Evolutionary conservation across 2,329 filamentous ascomycete genomes (phyloP).

Genomic region (Xylariaceae sp.): DNA sequence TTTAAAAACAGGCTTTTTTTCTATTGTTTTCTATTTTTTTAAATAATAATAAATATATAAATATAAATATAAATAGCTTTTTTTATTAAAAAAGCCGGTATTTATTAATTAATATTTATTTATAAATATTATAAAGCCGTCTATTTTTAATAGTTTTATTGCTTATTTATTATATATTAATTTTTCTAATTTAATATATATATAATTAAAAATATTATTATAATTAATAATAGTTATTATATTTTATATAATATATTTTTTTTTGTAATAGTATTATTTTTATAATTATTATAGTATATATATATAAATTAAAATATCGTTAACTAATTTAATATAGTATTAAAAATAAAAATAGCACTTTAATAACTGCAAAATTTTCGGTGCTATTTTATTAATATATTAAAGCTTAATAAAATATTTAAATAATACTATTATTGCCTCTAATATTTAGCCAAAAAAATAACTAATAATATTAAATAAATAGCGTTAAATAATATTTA

Average conservation of each 20-base stretch:
- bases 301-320: neutral
- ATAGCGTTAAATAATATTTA: neutral
- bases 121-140: neutral
- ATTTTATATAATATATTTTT: neutral
- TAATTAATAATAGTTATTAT: neutral
- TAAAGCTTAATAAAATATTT: too few species aligned
- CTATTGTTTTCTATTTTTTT: neutral
- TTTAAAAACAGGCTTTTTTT: neutral
- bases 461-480: neutral
- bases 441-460: too few species aligned
- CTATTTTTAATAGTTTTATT: neutral
- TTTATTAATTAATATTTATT: too few species aligned
- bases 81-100: too few species aligned
- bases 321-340: too few species aligned
- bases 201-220: neutral
- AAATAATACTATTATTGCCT: too few species aligned
- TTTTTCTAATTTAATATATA: neutral
- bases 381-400: too few species aligned
- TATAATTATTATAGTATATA: neutral
- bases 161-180: neutral
- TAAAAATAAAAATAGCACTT: too few species aligned
- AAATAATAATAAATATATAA: neutral
- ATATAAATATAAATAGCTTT: neutral
- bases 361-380: too few species aligned
- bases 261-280: neutral